Evolutionary conservation across 2,329 filamentous ascomycete genomes (phyloP), one percentile per base, ranked within the genome.

Genomic region (Aspergillus awamori): DNA sequence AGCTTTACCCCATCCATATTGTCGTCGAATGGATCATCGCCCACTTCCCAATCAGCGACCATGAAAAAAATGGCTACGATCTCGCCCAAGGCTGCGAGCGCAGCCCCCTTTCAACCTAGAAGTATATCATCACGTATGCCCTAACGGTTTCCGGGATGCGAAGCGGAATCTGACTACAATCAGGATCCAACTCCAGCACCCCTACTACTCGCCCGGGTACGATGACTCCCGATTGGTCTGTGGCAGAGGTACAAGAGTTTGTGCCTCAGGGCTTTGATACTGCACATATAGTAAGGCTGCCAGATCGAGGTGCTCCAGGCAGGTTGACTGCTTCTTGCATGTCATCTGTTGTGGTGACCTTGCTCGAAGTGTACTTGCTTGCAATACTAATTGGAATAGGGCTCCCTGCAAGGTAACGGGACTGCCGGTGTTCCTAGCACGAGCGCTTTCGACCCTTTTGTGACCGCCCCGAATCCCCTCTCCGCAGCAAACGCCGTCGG

Each of bases 71-170:
- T 89, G 8, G 89, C 89, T 8, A 74, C 77, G 10, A 93, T 98
- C 65, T 95, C 93, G 7, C 92, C 93, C 1, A 93, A 96, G 77
- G 90, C 92, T 58, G 93, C 90, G n/a, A 95, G 86, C 74, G 95
- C 94, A 22, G 90, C 92, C 20, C 88, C 80, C 5, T 82, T 82
- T 64, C 76, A 79, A 66, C 80, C 80, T 26, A 76, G 80, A 69
- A 69, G 70, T 63, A 69, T 75, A 48, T 70, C 74, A 64, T 77
- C 77, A 57, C 74, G 78, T 80, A 76, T 67, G 74, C 54, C 36
- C 24, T 63, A 57, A 56, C 33, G 43, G 55, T 49, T 33, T 33
- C 11, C 28, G n/a, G 30, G 17, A 45, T 47, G 15, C 53, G 33
- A 41, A 47, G 45, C 11, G 33, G 33, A 49, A 17, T 62, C 71